Percentiles rank a stretch among this genome's conserved stretches.
phyloP scores from a whole-genome alignment of 768 basidiomycete genomes.

The Termitomyces sp. region DNA sequence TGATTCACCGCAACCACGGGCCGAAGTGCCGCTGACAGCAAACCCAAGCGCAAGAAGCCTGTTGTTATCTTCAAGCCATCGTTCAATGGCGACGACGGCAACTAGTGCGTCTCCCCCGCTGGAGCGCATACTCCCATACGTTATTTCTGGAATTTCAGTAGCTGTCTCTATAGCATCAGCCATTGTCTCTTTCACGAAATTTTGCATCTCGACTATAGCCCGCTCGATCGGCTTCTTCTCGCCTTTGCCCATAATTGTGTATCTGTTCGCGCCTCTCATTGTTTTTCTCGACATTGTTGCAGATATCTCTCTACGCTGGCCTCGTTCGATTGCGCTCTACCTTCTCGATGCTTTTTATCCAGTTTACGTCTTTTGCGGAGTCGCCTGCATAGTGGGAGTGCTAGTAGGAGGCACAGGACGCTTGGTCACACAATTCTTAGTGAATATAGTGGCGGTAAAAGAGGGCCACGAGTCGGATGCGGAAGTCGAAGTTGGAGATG shows the following conservation, averaged over 20 bases:
- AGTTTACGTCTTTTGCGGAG: slow-evolving; percentile 51
- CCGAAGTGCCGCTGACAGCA: too few species aligned
- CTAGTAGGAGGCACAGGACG: slow-evolving; percentile 38
- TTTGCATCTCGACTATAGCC: not conserved
- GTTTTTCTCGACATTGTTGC: slow-evolving; percentile 37
- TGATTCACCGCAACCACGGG: too few species aligned
- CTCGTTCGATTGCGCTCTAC: slow-evolving; percentile 35
- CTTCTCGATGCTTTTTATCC: slow-evolving; percentile 46
- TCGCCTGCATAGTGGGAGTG: slow-evolving; percentile 50
- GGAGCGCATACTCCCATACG: slow-evolving; percentile 14
- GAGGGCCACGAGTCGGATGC: not conserved
- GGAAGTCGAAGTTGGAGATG: not conserved
- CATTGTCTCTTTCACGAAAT: not conserved
- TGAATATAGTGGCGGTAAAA: slow-evolving; percentile 2
- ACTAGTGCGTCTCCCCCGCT: slow-evolving; percentile 6
- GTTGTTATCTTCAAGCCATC: not conserved
- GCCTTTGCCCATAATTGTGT: slow-evolving; percentile 28
- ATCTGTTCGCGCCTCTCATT: slow-evolving; percentile 46
- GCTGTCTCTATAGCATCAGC: not conserved
- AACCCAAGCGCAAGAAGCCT: too few species aligned
- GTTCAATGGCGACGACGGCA: slow-evolving; percentile 1
- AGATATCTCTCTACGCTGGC: slow-evolving; percentile 40
- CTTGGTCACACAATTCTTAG: slow-evolving; percentile 9
- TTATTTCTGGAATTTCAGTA: slow-evolving; percentile 4
- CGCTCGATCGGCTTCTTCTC: slow-evolving; percentile 10